Conservation (phyloP, 176 grass and related monocot genomes). For the Puccinellia tenuiflora region DNA sequence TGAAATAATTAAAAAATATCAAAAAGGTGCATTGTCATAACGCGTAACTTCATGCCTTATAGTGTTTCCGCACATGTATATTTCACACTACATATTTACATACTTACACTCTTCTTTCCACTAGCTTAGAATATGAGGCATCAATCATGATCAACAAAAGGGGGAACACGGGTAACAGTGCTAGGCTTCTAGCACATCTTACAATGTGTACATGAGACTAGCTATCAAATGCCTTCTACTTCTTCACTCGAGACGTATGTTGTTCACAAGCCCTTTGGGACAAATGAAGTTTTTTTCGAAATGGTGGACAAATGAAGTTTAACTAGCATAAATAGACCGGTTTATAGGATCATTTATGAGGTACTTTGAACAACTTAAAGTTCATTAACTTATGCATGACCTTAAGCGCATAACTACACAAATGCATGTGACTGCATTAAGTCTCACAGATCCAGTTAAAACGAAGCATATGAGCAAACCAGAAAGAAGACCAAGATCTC, state of each 20-base stretch:
- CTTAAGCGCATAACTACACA: not conserved
- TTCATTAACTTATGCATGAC: constrained; percentile 8
- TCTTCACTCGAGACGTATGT: not conserved
- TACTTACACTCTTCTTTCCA: not conserved
- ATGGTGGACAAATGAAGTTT: constrained; percentile 19
- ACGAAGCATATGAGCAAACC: constrained; percentile 31
- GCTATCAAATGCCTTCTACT: not conserved
- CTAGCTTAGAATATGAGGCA: not conserved
- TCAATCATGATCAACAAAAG: constrained; percentile 5
- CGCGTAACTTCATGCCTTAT: not conserved
- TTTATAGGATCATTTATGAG: constrained; percentile 1
- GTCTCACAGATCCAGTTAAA: not conserved
- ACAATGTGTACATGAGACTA: not conserved
- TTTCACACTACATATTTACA: constrained; percentile 15
- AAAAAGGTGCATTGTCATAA: not conserved
- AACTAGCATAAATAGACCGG: not conserved
- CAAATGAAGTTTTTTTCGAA: constrained; percentile 20
- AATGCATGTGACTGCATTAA: not conserved
- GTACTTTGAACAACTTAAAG: not conserved
- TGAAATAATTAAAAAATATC: not conserved
- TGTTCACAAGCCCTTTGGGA: not conserved
- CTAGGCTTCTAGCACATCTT: constrained; percentile 3
- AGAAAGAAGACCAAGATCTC: constrained; percentile 49
- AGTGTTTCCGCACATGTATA: not conserved
- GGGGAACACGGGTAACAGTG: not conserved